These are phyloP conservation scores for Cryptosporidium muris DNA, from an alignment of 169 alveolate species.

Conservation along the genomic window DNA sequence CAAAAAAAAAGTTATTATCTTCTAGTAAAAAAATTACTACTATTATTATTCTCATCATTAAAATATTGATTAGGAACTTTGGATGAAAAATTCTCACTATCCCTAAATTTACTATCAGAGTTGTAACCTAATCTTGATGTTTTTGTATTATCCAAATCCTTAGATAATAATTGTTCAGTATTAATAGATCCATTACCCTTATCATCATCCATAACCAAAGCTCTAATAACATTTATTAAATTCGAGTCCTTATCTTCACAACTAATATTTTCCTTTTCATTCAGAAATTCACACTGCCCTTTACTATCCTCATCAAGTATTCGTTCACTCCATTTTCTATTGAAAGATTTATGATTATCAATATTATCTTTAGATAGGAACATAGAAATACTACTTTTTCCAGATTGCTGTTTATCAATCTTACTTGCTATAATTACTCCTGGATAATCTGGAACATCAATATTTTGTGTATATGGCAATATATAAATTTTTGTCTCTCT, in stretches of 20 bases:
- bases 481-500: slow-evolving; percentile 78
- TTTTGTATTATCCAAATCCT: too few relatives aligned
- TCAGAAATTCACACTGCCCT: not conserved
- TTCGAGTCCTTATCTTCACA: not conserved
- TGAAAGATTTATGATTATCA: not conserved
- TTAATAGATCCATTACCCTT: not conserved
- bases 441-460: slow-evolving; percentile 56
- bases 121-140: not conserved
- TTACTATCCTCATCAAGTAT: not conserved
- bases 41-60: too few relatives aligned
- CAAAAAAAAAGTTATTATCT: too few relatives aligned
- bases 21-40: too few relatives aligned
- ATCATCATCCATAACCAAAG: slow-evolving; percentile 42
- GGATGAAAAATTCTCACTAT: not conserved
- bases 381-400: not conserved
- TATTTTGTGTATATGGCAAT: slow-evolving; percentile 81
- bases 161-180: too few relatives aligned
- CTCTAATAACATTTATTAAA: slow-evolving; percentile 58
- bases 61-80: not conserved
- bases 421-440: slow-evolving; percentile 49
- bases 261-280: slow-evolving; percentile 9
- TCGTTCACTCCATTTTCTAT: slow-evolving; percentile 37
- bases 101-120: not conserved
- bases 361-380: not conserved
- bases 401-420: slow-evolving; percentile 11